phyloP scores from a whole-genome alignment of 2,329 filamentous ascomycete genomes.

The Phaeosphaeria sp. region DNA sequence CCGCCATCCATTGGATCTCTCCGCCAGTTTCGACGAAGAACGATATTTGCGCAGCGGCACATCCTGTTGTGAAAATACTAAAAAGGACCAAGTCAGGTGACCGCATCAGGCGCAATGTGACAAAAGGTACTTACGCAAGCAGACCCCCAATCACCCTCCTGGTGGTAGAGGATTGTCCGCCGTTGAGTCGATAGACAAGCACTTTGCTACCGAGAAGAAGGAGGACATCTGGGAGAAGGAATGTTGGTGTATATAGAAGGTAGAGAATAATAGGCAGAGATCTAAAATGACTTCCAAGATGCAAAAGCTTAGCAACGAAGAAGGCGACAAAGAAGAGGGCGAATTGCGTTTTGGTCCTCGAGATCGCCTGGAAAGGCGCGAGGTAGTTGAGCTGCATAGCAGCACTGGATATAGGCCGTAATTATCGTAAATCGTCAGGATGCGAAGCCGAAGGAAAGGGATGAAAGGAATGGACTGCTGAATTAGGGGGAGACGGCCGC shows the following conservation, averaged over 20 bases:
- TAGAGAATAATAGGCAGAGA: conserved; percentile 24
- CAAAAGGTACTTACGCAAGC: conserved; percentile 15
- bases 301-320: conserved; percentile 22
- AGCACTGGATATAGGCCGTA: conserved; percentile 10
- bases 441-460: neutral
- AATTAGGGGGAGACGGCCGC: neutral
- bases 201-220: conserved; percentile 21
- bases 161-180: conserved; percentile 10
- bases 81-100: conserved; percentile 2
- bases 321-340: conserved; percentile 21
- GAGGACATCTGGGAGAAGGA: conserved; percentile 20
- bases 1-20: conserved; percentile 28
- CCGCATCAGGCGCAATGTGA: neutral
- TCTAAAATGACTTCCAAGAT: conserved; percentile 20
- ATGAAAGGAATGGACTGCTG: neutral
- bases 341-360: conserved; percentile 20
- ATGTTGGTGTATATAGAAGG: conserved; percentile 23
- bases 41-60: conserved; percentile 21
- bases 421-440: conserved; percentile 11
- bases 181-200: conserved; percentile 18
- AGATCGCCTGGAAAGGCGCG: conserved; percentile 20
- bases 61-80: conserved; percentile 19
- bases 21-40: conserved; percentile 23
- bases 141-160: conserved; percentile 8
- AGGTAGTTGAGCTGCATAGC: conserved; percentile 23